Conservation (phyloP, 164 flowering plant species). For the Nymphaea colorata region DNA sequence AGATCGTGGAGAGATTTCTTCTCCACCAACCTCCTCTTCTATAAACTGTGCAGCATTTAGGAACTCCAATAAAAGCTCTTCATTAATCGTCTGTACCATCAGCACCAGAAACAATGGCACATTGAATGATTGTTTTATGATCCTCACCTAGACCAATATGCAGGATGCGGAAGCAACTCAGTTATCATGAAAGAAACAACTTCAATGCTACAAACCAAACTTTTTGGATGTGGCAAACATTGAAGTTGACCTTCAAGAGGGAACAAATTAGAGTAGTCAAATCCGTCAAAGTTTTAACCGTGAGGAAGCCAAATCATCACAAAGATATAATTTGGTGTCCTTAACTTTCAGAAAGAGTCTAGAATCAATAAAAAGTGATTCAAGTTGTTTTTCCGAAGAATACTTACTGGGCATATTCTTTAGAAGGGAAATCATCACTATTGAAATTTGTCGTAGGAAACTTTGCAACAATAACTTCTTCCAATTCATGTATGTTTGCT, state of each 20-base stretch:
- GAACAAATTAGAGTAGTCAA: too few species aligned
- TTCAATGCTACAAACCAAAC: too few species aligned
- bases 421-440: neutral
- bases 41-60: neutral
- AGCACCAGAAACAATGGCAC: neutral
- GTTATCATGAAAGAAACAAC: neutral
- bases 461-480: neutral
- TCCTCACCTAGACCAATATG: neutral
- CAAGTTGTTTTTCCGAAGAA: neutral
- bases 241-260: too few species aligned
- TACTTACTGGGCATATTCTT: neutral
- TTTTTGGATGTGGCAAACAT: too few species aligned
- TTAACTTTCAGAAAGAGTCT: too few species aligned
- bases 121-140: neutral
- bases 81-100: neutral
- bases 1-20: neutral
- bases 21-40: neutral
- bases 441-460: neutral
- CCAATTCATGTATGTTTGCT: neutral
- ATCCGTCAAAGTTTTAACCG: too few species aligned
- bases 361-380: too few species aligned
- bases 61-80: neutral
- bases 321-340: too few species aligned
- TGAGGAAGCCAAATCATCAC: too few species aligned
- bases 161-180: neutral